Evolutionary conservation across 345 rosid species (phyloP).

Genomic region (Salix caprea): DNA sequence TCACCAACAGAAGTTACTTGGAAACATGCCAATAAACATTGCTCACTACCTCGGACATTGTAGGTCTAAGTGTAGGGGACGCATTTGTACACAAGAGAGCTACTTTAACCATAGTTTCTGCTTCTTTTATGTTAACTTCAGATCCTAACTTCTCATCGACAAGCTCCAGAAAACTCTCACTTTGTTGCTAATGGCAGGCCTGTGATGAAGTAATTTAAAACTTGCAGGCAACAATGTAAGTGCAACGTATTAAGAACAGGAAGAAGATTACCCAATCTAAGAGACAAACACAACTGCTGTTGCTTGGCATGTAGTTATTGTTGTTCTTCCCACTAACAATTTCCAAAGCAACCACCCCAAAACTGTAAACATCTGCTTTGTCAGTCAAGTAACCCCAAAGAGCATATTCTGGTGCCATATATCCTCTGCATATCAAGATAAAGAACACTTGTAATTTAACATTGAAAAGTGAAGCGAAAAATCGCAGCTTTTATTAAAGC

Average conservation of each 20-base stretch:
- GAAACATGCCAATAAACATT: no score
- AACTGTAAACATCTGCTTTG: slow-evolving; percentile 34
- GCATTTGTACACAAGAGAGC: slow-evolving; percentile 27
- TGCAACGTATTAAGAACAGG: not conserved
- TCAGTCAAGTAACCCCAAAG: slow-evolving; percentile 7
- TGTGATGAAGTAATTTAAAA: not conserved
- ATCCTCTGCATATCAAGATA: not conserved
- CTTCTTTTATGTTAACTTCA: slow-evolving; percentile 12
- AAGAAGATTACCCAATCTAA: slow-evolving; percentile 26
- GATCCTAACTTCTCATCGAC: slow-evolving; percentile 18
- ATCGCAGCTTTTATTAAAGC: not conserved
- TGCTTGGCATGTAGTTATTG: slow-evolving; percentile 11
- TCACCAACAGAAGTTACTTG: no score
- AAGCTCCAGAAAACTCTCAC: slow-evolving; percentile 12
- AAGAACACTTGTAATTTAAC: not conserved
- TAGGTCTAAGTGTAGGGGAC: slow-evolving; percentile 21
- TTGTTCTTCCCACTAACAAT: slow-evolving; percentile 24
- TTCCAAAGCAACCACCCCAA: slow-evolving; percentile 27
- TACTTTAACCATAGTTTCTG: slow-evolving; percentile 21
- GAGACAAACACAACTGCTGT: slow-evolving; percentile 21
- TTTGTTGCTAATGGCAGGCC: slow-evolving; percentile 27
- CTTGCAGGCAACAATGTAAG: not conserved
- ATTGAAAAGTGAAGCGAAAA: not conserved
- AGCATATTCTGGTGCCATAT: no score
- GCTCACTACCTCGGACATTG: slow-evolving; percentile 26